Evolutionary conservation across 495 filamentous ascomycete species (phyloP), one percentile per base, ranked within the genome.

Genomic region (Lentithecium fluviatile): DNA sequence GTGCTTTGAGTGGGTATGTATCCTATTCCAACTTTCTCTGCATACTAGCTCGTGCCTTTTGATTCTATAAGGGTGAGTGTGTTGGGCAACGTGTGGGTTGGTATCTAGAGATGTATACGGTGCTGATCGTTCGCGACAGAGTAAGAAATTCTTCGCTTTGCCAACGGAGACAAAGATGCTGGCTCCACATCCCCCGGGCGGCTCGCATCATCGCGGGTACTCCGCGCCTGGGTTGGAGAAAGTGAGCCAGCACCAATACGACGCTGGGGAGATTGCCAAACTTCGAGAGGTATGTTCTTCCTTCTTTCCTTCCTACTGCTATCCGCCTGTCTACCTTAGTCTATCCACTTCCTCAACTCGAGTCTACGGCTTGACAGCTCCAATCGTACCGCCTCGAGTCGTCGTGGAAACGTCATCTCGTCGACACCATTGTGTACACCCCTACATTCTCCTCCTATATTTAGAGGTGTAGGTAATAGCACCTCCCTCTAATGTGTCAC

Each of bases 201-300:
- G 76, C 68, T 71, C 69, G 5, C 71, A 77, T 20, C 85, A 88
- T 66, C 77, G 86, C 43, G 85, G 86, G 11, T 88, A 88, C 68
- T 87, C 84, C 1, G 82, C 80, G 74, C 79, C 82, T 0, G 83
- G 84, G 6, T 70, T 83, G 37, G 85, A 88, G 70, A 88, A 88
- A 64, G 82, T 88, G 6, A 79, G 79, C 4, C 83, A 87, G 60
- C 75, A 77, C 12, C 78, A 81, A 52, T 82, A 80, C 66, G 72
- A 80, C 15, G 77, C 82, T 32, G 73, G 76, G 13, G 70, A 76
- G 13, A 65, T 76, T 17, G 70, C 74, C 4, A 69, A 75, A 19
- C 32, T 78, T 13, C 66, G 79, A 11, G 67, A 74, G 45, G 64
- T 77, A n/a, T 15, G 7, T 15, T n/a, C n/a, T 13, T 53, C 26